Conservation (phyloP, 179 eudicot genomes). For the Beta macrorhiza region DNA sequence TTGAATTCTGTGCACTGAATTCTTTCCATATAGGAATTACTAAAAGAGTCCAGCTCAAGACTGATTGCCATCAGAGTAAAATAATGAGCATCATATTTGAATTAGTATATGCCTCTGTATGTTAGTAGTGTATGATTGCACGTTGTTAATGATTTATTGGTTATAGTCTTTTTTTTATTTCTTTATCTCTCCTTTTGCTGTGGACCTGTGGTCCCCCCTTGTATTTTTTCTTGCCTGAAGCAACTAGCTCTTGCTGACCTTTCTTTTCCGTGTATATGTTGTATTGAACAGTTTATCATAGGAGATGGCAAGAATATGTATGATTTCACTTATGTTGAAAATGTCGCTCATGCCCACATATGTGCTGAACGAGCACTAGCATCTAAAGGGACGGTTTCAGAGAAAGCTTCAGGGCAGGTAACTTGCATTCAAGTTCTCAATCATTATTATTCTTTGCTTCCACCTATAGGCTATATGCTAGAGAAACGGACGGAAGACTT, state of each 20-base stretch:
- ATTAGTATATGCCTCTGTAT: neutral
- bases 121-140: neutral
- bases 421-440: neutral
- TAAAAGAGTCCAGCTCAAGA: neutral
- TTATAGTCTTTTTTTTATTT: too few relatives aligned
- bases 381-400: constrained; percentile 64
- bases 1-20: too few relatives aligned
- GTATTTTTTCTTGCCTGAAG: neutral
- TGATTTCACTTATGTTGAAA: constrained; percentile 94
- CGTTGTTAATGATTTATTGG: neutral
- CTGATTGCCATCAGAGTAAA: neutral
- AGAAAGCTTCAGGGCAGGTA: constrained; percentile 96
- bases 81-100: neutral
- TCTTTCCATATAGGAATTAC: neutral
- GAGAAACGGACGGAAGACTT: neutral
- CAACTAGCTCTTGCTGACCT: neutral
- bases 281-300: constrained; percentile 63
- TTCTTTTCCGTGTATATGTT: neutral
- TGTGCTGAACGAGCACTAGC: constrained; percentile 99
- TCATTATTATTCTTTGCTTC: neutral
- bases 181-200: too few relatives aligned
- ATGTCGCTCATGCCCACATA: constrained; percentile 97
- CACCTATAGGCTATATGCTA: neutral
- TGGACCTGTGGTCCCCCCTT: neutral
- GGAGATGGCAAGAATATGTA: constrained; percentile 94